Conservation (phyloP, 2,329 filamentous ascomycete genomes). For the Cladosporium velox region DNA sequence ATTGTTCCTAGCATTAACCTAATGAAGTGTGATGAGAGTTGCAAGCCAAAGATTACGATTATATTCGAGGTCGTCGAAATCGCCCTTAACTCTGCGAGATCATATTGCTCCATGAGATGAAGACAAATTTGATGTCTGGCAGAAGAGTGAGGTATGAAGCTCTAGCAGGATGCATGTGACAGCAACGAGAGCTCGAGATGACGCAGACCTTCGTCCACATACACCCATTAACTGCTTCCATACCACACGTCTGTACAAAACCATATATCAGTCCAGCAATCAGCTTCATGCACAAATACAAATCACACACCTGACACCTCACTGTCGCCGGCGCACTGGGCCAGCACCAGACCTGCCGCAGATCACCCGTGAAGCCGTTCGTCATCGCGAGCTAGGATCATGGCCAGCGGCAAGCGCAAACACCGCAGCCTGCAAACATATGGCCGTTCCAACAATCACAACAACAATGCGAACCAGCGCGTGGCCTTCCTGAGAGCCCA, state of each 20-base stretch:
- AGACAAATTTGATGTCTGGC: neutral
- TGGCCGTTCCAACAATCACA: slow-evolving; percentile 10
- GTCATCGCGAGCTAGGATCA: neutral
- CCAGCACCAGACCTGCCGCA: neutral
- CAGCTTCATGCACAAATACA: neutral
- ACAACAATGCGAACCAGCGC: slow-evolving; percentile 1
- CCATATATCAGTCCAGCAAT: neutral
- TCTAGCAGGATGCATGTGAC: slow-evolving; percentile 5
- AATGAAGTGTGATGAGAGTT: neutral
- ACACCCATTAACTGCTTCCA: neutral
- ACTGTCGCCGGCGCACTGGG: neutral
- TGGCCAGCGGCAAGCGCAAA: slow-evolving; percentile 18
- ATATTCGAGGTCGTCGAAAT: neutral
- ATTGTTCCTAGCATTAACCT: neutral
- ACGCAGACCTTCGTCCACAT: neutral
- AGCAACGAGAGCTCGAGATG: slow-evolving; percentile 10
- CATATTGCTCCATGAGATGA: neutral
- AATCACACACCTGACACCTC: neutral
- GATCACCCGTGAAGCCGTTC: slow-evolving; percentile 9
- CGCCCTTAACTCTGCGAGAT: neutral
- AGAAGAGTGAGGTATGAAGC: neutral
- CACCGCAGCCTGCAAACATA: slow-evolving; percentile 14
- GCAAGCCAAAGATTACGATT: neutral
- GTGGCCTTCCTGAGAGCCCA: slow-evolving; percentile 4
- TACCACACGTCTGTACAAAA: neutral